Evolutionary conservation across 2,329 filamentous ascomycete genomes (phyloP).

Genomic region (Pestalotiopsis sp.): DNA sequence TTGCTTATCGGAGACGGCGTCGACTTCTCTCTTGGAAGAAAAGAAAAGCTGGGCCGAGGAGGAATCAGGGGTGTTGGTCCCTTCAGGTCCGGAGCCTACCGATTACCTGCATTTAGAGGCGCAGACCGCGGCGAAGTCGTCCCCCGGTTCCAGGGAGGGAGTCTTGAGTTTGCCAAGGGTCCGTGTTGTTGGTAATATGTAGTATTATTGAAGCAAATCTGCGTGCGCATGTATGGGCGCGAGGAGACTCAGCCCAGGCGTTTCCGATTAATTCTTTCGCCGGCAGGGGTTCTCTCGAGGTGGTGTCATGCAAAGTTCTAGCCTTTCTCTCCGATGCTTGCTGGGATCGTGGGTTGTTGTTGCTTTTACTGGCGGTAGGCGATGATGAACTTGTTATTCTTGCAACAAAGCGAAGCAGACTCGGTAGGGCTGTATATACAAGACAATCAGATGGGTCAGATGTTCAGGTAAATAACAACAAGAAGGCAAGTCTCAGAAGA

Average conservation of each 20-base stretch:
- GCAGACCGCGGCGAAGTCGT: background rate
- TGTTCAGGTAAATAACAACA: background rate
- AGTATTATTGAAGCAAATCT: background rate
- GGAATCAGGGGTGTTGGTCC: background rate
- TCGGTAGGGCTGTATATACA: background rate
- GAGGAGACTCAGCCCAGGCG: background rate
- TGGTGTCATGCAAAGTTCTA: background rate
- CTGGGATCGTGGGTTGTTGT: background rate
- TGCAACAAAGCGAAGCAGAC: background rate
- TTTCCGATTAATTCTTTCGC: background rate
- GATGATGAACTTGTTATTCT: background rate
- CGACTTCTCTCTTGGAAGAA: background rate
- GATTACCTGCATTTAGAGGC: background rate
- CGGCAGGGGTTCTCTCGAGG: background rate
- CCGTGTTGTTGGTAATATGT: too few relatives aligned
- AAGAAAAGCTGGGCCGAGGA: background rate
- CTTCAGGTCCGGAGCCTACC: background rate
- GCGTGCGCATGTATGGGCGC: background rate
- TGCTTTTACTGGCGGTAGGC: background rate
- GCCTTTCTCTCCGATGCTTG: background rate
- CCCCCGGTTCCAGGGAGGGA: too few relatives aligned
- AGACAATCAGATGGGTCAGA: too few relatives aligned
- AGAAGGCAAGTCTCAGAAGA: background rate
- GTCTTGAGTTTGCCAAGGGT: too few relatives aligned
- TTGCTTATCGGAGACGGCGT: background rate